A percentile compares a stretch with the other conserved stretches of the same genome.
These are phyloP conservation scores for Rhazya stricta DNA, from an alignment of 257 asterid genomes.

Conservation along the genomic window DNA sequence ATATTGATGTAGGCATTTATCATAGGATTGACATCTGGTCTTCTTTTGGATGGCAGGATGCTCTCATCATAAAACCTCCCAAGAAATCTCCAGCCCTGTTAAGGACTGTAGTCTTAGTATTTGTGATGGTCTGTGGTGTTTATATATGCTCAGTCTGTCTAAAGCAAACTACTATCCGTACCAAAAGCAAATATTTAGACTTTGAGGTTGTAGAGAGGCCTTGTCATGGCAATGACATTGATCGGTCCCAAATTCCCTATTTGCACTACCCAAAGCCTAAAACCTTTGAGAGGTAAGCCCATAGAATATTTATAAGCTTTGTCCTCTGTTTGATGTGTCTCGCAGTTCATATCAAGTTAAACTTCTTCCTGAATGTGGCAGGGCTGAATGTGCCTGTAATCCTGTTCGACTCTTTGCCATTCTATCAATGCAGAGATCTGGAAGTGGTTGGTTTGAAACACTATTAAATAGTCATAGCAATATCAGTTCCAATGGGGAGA, in stretches of 20 bases:
- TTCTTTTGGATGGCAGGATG: constrained; percentile 41
- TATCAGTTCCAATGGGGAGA: constrained; percentile 91
- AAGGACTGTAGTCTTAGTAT: constrained; percentile 60
- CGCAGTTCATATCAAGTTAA: background rate
- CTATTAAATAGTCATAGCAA: constrained; percentile 76
- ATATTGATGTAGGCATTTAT: background rate
- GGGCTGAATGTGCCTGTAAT: constrained; percentile 81
- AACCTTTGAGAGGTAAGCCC: constrained; percentile 57
- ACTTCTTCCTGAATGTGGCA: constrained; percentile 18
- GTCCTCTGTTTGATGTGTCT: background rate
- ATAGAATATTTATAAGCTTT: background rate
- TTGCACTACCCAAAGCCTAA: constrained; percentile 77
- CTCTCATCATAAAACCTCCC: constrained; percentile 57
- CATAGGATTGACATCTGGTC: constrained; percentile 14
- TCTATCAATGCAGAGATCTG: constrained; percentile 91
- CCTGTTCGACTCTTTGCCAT: constrained; percentile 76
- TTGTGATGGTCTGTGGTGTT: constrained; percentile 63
- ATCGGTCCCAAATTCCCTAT: constrained; percentile 52
- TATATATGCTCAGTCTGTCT: constrained; percentile 73
- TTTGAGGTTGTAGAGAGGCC: constrained; percentile 33
- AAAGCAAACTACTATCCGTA: constrained; percentile 43
- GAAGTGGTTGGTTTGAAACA: constrained; percentile 98
- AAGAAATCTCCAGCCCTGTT: constrained; percentile 63
- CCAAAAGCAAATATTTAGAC: constrained; percentile 27
- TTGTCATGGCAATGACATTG: constrained; percentile 30